Percentiles rank a stretch among this genome's conserved stretches.
phyloP scores from a whole-genome alignment of 2,329 filamentous ascomycete species.

The Aspergillus brasiliensis region DNA sequence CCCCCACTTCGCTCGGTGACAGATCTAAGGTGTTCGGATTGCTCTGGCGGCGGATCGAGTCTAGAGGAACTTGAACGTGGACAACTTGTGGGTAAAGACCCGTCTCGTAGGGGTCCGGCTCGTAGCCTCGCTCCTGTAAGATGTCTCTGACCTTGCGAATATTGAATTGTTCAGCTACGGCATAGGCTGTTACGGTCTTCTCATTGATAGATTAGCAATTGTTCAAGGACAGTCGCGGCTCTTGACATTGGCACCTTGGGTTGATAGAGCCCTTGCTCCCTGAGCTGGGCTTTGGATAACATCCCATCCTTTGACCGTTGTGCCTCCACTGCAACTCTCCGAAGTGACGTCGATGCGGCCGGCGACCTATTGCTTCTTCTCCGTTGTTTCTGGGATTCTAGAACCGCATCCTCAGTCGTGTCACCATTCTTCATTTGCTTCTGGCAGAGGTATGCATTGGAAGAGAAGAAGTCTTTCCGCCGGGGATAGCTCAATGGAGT shows the following conservation, averaged over 20 bases:
- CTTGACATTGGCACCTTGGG: conserved; percentile 34
- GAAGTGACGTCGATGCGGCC: conserved; percentile 71
- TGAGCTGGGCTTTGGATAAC: conserved; percentile 48
- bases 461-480: conserved; percentile 67
- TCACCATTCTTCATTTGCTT: conserved; percentile 29
- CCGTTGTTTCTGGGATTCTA: conserved; percentile 41
- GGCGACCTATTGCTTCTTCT: conserved; percentile 54
- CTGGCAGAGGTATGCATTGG: conserved; percentile 58
- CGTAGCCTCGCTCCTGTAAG: conserved; percentile 60
- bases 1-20: conserved; percentile 61
- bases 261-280: conserved; percentile 38
- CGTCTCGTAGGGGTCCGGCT: conserved; percentile 64
- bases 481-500: conserved; percentile 45
- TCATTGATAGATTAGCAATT: conserved; percentile 14
- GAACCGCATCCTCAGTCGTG: conserved; percentile 13
- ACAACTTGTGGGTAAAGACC: conserved; percentile 67
- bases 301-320: conserved; percentile 63
- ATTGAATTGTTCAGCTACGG: conserved; percentile 68
- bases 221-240: conserved; percentile 7
- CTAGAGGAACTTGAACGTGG: conserved; percentile 57
- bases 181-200: conserved; percentile 64
- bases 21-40: conserved; percentile 44
- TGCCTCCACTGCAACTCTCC: conserved; percentile 83
- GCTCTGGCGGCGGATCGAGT: conserved; percentile 47
- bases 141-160: conserved; percentile 60